Conservation (phyloP, 768 basidiomycete genomes). For the Pleurotus eryngii region DNA sequence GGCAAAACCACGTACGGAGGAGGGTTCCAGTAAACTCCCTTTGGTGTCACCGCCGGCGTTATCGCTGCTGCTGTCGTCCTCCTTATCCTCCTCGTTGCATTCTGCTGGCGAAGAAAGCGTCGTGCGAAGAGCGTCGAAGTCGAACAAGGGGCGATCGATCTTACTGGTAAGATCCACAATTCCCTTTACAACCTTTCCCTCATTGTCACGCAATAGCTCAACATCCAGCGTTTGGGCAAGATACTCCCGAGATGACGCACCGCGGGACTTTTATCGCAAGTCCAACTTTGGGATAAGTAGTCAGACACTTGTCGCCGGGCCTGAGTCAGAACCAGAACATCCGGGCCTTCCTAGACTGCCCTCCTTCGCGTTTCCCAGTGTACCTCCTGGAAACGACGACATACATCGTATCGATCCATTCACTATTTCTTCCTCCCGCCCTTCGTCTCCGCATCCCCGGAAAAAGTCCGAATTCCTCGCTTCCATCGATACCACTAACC, state of each 20-base stretch:
- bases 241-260: slow-evolving; percentile 1
- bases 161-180: neutral
- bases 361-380: slow-evolving; percentile 2
- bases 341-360: slow-evolving; percentile 4
- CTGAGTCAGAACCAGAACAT: slow-evolving; percentile 1
- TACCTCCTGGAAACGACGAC: neutral
- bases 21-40: neutral
- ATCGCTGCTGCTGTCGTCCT: slow-evolving; percentile 4
- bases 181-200: neutral
- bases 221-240: neutral
- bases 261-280: neutral
- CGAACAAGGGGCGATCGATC: slow-evolving; percentile 1
- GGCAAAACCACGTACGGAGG: neutral
- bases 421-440: neutral
- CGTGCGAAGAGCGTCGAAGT: neutral
- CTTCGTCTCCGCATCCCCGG: neutral
- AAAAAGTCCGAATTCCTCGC: neutral
- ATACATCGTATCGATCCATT: slow-evolving; percentile 7
- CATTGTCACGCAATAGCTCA: neutral
- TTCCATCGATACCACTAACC: slow-evolving; percentile 3
- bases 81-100: neutral
- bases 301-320: slow-evolving; percentile 3
- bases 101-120: slow-evolving; percentile 6
- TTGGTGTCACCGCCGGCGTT: slow-evolving; percentile 1
- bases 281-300: slow-evolving; percentile 5